A percentile compares a stretch with the other conserved stretches of the same genome.
These are phyloP conservation scores for Euphrasia confusa DNA, from an alignment of 257 asterid species.

Conservation along the genomic window DNA sequence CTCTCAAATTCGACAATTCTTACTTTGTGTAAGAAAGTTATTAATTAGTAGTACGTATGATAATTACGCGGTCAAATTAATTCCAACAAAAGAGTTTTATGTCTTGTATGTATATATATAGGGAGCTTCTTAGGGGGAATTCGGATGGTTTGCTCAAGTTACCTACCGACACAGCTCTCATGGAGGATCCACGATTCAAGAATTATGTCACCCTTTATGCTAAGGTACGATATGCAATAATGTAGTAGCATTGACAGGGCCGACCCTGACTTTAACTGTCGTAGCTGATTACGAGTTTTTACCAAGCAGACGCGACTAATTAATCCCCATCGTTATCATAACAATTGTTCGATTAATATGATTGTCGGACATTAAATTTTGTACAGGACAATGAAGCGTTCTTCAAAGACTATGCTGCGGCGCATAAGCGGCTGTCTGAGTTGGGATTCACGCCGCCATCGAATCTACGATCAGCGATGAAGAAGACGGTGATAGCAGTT, in stretches of 20 bases:
- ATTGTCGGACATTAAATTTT: not conserved
- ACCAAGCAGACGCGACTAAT: not conserved
- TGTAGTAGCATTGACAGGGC: too few species aligned
- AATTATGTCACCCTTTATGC: conserved; percentile 59
- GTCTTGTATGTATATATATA: conserved; percentile 22
- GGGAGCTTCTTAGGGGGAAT: conserved; percentile 71
- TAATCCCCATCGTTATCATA: too few species aligned
- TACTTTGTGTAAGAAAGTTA: conserved; percentile 55
- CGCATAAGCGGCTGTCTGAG: conserved; percentile 90
- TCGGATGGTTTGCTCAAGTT: conserved; percentile 66
- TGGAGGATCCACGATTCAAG: conserved; percentile 59
- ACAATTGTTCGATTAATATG: not conserved
- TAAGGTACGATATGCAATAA: conserved; percentile 34
- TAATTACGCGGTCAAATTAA: too few species aligned
- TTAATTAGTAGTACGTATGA: not conserved
- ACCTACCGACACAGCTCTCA: conserved; percentile 67
- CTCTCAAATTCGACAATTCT: conserved; percentile 80
- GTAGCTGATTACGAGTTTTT: not conserved
- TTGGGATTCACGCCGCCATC: conserved; percentile 58
- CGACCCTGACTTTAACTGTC: not conserved
- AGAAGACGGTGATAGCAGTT: conserved; percentile 34
- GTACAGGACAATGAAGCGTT: conserved; percentile 85
- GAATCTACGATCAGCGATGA: conserved; percentile 23
- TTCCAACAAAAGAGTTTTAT: too few species aligned
- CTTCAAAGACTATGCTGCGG: conserved; percentile 72